Evolutionary conservation across 73 alveolate species (phyloP).

Genomic region (Tetrahymena thermophila): DNA sequence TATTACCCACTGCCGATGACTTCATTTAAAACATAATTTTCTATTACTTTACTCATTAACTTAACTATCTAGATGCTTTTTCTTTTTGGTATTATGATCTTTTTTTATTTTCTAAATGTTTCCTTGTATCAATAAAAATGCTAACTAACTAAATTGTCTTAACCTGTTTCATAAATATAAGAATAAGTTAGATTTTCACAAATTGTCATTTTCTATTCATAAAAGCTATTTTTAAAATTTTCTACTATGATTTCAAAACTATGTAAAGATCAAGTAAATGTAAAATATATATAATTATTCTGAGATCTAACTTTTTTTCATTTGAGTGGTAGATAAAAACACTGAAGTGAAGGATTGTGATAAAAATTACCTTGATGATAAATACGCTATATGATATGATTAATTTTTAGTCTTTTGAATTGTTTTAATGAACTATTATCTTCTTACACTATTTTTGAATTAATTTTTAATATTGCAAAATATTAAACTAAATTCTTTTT

Average conservation of each 20-base stretch:
- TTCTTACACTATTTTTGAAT: neutral
- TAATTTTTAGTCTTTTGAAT: neutral
- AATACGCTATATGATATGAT: neutral
- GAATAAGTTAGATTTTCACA: neutral
- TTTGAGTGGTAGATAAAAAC: neutral
- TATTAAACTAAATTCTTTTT: neutral
- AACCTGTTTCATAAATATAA: neutral
- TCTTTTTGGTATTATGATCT: neutral
- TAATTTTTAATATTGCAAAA: neutral
- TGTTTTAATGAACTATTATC: neutral
- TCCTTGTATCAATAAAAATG: neutral
- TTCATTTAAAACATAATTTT: slow-evolving; percentile 25
- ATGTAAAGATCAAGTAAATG: neutral
- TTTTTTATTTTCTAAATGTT: neutral
- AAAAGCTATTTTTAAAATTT: too few species aligned
- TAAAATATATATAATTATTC: neutral
- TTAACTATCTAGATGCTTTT: neutral
- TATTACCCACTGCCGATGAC: slow-evolving; percentile 35
- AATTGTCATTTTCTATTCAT: neutral
- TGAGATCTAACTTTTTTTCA: neutral
- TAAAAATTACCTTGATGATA: neutral
- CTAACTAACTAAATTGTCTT: neutral
- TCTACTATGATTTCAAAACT: neutral
- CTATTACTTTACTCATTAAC: slow-evolving; percentile 26
- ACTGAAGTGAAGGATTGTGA: neutral